These are phyloP conservation scores for Aspergillus ochraceoroseus DNA, from an alignment of 2,329 filamentous ascomycete genomes.

Conservation along the genomic window DNA sequence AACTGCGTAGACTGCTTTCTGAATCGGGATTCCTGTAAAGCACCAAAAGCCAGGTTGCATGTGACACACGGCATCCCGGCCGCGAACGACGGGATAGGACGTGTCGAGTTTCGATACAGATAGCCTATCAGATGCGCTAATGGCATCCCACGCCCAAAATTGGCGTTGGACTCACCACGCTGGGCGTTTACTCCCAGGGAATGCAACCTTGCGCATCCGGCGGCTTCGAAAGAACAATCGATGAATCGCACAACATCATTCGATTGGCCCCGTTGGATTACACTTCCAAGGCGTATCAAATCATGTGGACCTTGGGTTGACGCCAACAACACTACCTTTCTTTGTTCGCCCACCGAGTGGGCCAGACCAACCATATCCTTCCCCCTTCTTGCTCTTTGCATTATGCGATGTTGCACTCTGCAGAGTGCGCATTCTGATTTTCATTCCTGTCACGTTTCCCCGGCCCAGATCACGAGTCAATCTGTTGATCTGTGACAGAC, in stretches of 20 bases:
- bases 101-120: slow-evolving; percentile 2
- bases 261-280: slow-evolving; percentile 5
- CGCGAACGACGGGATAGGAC: slow-evolving; percentile 10
- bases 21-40: slow-evolving; percentile 47
- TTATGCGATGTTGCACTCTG: slow-evolving; percentile 6
- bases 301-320: slow-evolving; percentile 2
- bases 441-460: neutral
- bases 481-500: too few relatives aligned
- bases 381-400: neutral
- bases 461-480: neutral
- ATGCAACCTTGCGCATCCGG: slow-evolving; percentile 9
- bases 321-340: slow-evolving; percentile 1
- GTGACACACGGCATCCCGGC: slow-evolving; percentile 12
- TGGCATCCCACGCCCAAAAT: neutral
- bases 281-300: neutral
- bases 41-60: slow-evolving; percentile 13
- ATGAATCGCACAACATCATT: slow-evolving; percentile 3
- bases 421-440: neutral
- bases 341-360: neutral
- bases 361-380: slow-evolving; percentile 6
- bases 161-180: neutral
- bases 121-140: slow-evolving; percentile 8
- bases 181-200: slow-evolving; percentile 4
- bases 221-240: slow-evolving; percentile 10
- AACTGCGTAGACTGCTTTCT: slow-evolving; percentile 43